Evolutionary conservation across 805 yeast genomes (phyloP).

Genomic region (Kuraishia cidri): DNA sequence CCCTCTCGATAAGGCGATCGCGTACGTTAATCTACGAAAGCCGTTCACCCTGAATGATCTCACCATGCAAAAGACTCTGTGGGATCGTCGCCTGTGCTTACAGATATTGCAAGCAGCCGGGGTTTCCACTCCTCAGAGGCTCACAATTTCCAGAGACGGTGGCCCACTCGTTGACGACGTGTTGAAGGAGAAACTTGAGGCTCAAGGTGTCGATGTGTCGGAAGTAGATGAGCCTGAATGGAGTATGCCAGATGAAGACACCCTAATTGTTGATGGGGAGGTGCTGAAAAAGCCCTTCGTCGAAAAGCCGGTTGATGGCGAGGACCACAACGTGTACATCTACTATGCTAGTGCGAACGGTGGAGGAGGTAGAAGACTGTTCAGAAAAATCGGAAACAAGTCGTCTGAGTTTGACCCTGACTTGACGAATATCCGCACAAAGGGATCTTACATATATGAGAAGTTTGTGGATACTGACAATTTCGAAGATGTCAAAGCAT

Average conservation of each 20-base stretch:
- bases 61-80: conserved; percentile 83
- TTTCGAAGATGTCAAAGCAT: conserved; percentile 97
- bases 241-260: conserved; percentile 85
- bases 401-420: conserved; percentile 92
- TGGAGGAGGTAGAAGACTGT: conserved; percentile 94
- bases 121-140: conserved; percentile 86
- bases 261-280: conserved; percentile 67
- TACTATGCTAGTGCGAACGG: conserved; percentile 85
- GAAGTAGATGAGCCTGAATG: conserved; percentile 62
- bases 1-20: conserved; percentile 92
- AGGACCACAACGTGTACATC: conserved; percentile 92
- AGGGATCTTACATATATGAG: conserved; percentile 89
- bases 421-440: conserved; percentile 65
- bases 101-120: conserved; percentile 65
- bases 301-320: conserved; percentile 98
- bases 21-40: conserved; percentile 79
- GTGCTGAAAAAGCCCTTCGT: conserved; percentile 83
- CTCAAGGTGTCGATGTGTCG: conserved; percentile 47
- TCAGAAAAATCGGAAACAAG: conserved; percentile 94
- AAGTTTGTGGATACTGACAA: conserved; percentile 96
- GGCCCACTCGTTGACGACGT: conserved; percentile 82
- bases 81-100: conserved; percentile 93
- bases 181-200: conserved; percentile 46
- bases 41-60: conserved; percentile 88
- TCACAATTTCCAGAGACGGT: conserved; percentile 92